Evolutionary conservation across 78 protist species (phyloP).

Genomic region (Reticulomyxa filosa): DNA sequence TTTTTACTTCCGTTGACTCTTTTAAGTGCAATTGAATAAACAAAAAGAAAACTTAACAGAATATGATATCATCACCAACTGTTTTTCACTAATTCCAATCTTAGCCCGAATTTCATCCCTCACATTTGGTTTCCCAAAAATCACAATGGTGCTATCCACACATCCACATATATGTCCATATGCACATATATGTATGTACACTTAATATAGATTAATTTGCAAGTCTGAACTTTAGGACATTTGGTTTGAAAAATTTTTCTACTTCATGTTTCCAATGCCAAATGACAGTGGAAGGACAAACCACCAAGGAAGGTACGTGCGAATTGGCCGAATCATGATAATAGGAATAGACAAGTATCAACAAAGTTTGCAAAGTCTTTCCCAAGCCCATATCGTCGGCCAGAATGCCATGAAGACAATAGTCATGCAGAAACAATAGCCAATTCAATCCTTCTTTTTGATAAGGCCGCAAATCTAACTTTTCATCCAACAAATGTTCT

Average conservation of each 20-base stretch:
- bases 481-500: too few relatives aligned
- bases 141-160: background rate
- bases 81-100: too few relatives aligned
- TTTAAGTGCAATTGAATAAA: too few relatives aligned
- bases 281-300: too few relatives aligned
- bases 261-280: constrained; percentile 41
- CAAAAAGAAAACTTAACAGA: too few relatives aligned
- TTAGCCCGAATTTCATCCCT: too few relatives aligned
- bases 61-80: too few relatives aligned
- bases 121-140: too few relatives aligned
- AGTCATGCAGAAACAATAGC: constrained; percentile 55
- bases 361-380: constrained; percentile 75
- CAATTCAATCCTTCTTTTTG: constrained; percentile 67
- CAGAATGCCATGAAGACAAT: constrained; percentile 64
- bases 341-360: constrained; percentile 74
- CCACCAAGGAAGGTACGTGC: too few relatives aligned
- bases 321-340: too few relatives aligned
- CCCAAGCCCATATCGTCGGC: constrained; percentile 89
- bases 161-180: background rate
- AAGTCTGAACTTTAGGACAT: background rate
- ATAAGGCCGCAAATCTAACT: constrained; percentile 7
- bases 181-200: background rate
- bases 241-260: background rate
- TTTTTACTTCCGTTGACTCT: too few relatives aligned
- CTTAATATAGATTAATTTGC: background rate